Conservation (phyloP, 1,284 basidiomycete species). For the Tetrapyrgos nigripes region DNA sequence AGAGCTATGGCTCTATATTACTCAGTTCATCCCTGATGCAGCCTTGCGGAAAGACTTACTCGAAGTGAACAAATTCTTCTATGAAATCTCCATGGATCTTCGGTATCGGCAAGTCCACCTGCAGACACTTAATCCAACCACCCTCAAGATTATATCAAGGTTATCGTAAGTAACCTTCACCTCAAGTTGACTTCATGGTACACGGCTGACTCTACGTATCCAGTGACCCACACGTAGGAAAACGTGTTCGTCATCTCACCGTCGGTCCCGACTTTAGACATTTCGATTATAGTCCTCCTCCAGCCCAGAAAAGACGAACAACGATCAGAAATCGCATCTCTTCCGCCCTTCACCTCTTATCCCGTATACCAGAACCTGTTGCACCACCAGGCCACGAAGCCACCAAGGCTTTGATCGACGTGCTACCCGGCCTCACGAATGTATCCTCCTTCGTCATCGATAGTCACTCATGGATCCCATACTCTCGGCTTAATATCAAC, state of each 20-base stretch:
- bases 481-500: conserved; percentile 33
- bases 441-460: conserved; percentile 40
- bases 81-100: conserved; percentile 42
- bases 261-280: conserved; percentile 17
- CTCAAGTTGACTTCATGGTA: neutral
- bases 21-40: conserved; percentile 38
- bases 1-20: conserved; percentile 47
- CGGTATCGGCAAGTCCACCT: conserved; percentile 40
- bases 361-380: neutral
- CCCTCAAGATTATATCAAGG: conserved; percentile 30
- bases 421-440: conserved; percentile 38
- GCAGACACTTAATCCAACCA: conserved; percentile 23
- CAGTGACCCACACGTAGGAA: conserved; percentile 33
- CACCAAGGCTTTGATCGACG: conserved; percentile 29
- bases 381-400: conserved; percentile 7
- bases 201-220: neutral
- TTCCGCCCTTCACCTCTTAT: conserved; percentile 6
- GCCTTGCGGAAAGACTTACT: conserved; percentile 32
- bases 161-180: conserved; percentile 36
- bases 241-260: conserved; percentile 21
- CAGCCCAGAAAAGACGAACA: neutral
- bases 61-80: conserved; percentile 46
- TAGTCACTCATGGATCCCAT: conserved; percentile 37
- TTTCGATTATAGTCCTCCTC: too few relatives aligned
- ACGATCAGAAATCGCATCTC: conserved; percentile 3